Evolutionary conservation across 352 stramenopile species (phyloP), one percentile per base, ranked within the genome.

Genomic region (Globisporangium spiculum): DNA sequence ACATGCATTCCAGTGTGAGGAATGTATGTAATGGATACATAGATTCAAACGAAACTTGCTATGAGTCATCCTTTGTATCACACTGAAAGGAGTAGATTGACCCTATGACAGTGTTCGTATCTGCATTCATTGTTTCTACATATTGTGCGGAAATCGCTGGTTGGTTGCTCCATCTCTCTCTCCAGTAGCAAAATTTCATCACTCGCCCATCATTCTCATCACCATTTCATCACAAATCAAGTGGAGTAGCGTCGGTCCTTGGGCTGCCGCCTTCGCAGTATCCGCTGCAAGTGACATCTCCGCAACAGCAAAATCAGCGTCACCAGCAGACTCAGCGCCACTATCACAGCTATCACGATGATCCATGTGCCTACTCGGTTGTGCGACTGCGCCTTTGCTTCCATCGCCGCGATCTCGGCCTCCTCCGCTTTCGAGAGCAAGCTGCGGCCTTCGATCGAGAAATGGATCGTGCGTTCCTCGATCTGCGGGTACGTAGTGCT

Each of bases 381-480:
- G n/a, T 8, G 6, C 6, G 62, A 24, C 34, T 55, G 3, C 4
- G 18, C 32, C 4, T 22, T 44, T 54, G 32, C 26, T 44, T 67
- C 62, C 32, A 67, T 57, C 22, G 24, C 52, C 4, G 38, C 32
- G 34, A 67, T 46, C 62, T 41, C 52, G 0, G 34, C 34, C 26
- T 93, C 84, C 72, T 93, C 84, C 9, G 68, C 73, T 16, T 69
- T 69, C 30, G 76, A 88, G 20, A 93, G 73, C 0, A 88, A 68
- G 10, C 77, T 74, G 30, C 84, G 79, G 20, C 83, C 84, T 76
- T 91, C 83, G 58, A 93, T 93, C 22, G 84, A 93, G 71, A 87
- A 90, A 3, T 83, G 71, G 58, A 93, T 91, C 32, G 84, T 83
- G 14, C 89, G 77, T 54, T 87, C 76, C 70, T 93, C 84, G 24